These are phyloP conservation scores for Chamaenerion angustifolium DNA, from an alignment of 345 rosid genomes.

Conservation along the genomic window DNA sequence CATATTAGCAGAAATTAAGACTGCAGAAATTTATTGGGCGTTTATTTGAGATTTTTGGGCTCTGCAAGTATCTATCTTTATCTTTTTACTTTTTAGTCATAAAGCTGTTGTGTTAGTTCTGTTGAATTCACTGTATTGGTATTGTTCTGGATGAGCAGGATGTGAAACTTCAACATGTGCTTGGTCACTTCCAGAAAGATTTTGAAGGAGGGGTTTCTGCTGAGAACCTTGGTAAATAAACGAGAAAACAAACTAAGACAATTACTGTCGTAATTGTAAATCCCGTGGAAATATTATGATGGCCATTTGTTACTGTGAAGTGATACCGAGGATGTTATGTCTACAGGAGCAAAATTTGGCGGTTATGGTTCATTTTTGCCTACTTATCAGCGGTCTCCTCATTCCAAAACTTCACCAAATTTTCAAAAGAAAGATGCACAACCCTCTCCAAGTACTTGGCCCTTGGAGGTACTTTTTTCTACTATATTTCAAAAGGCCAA, in stretches of 20 bases:
- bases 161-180: slow-evolving; percentile 74
- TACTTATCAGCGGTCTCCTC: slow-evolving; percentile 61
- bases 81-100: no score
- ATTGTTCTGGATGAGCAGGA: slow-evolving; percentile 37
- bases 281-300: slow-evolving; percentile 2
- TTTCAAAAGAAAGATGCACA: slow-evolving; percentile 30
- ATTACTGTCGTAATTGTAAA: no score
- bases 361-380: slow-evolving; percentile 97
- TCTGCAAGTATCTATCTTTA: no score
- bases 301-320: slow-evolving; percentile 16
- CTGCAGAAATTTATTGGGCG: no score
- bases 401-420: slow-evolving; percentile 42
- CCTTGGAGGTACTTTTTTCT: slow-evolving; percentile 40
- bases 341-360: slow-evolving; percentile 85
- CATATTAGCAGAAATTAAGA: no score
- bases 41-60: no score
- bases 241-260: not conserved
- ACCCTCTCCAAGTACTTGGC: slow-evolving; percentile 45
- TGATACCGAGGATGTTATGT: slow-evolving; percentile 13
- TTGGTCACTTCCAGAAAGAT: slow-evolving; percentile 93
- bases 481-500: not conserved
- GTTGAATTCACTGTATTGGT: not conserved
- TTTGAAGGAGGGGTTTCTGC: slow-evolving; percentile 95
- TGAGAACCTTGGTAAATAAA: slow-evolving; percentile 79
- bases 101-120: no score